Evolutionary conservation across 345 rosid genomes (phyloP).

Genomic region (Combretum micranthum): DNA sequence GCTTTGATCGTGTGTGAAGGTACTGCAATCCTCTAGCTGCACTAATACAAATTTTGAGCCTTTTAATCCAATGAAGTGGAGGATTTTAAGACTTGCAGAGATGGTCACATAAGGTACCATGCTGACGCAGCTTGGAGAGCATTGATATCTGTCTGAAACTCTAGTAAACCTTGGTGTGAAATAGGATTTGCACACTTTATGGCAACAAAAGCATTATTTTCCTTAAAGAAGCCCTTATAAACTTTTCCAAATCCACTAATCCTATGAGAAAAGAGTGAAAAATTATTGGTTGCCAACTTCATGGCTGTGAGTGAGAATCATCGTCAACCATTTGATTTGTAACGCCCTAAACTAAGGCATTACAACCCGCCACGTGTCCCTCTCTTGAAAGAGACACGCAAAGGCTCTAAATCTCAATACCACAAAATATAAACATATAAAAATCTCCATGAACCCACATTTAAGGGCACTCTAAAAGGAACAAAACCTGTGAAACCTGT

Average conservation of each 20-base stretch:
- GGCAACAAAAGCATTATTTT: slow-evolving; percentile 21
- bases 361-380: too few relatives aligned
- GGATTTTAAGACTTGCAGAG: slow-evolving; percentile 14
- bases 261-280: slow-evolving; percentile 24
- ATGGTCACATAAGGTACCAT: slow-evolving; percentile 19
- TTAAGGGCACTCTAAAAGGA: too few relatives aligned
- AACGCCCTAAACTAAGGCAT: too few relatives aligned
- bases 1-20: slow-evolving; percentile 20
- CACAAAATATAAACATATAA: too few relatives aligned
- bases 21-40: slow-evolving; percentile 33
- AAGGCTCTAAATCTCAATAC: too few relatives aligned
- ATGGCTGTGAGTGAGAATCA: slow-evolving; percentile 26
- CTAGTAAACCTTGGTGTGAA: slow-evolving; percentile 27
- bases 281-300: slow-evolving; percentile 20
- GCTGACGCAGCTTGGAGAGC: slow-evolving; percentile 32
- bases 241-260: slow-evolving; percentile 34
- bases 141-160: slow-evolving; percentile 34
- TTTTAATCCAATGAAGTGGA: slow-evolving; percentile 27
- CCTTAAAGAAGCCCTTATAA: slow-evolving; percentile 23
- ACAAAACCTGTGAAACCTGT: too few relatives aligned
- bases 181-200: slow-evolving; percentile 29
- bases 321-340: slow-evolving; percentile 12
- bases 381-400: too few relatives aligned
- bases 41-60: slow-evolving; percentile 34
- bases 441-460: too few relatives aligned